Evolutionary conservation across 1,139 yeast genomes (phyloP).

Genomic region (Pichia sp.): DNA sequence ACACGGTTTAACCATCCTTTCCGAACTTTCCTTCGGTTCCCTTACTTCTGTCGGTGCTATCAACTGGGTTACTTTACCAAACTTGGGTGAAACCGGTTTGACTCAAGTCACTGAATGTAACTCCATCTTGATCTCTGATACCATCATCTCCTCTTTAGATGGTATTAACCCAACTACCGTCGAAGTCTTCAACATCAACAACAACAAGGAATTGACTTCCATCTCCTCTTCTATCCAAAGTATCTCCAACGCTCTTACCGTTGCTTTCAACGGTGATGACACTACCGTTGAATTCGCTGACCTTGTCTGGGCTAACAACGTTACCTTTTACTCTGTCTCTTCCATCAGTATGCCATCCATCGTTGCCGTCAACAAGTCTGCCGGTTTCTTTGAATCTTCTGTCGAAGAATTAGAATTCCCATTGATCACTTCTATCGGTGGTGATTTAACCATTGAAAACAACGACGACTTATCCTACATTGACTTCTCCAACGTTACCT

Average conservation of each 20-base stretch:
- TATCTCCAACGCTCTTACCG: conserved; percentile 71
- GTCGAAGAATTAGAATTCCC: conserved; percentile 58
- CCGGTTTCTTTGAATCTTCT: conserved; percentile 69
- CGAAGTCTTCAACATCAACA: conserved; percentile 81
- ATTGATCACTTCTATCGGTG: conserved; percentile 64
- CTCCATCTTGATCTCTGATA: conserved; percentile 77
- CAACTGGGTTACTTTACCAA: conserved; percentile 81
- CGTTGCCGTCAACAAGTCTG: conserved; percentile 71
- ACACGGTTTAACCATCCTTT: conserved; percentile 63
- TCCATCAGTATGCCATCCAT: conserved; percentile 70
- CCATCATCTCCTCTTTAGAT: conserved; percentile 71
- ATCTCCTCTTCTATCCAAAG: conserved; percentile 71
- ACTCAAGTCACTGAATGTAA: conserved; percentile 77
- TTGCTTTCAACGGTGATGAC: conserved; percentile 81
- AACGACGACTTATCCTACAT: conserved; percentile 71
- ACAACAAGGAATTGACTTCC: conserved; percentile 70
- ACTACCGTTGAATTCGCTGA: conserved; percentile 67
- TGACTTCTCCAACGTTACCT: conserved; percentile 66
- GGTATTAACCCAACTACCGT: conserved; percentile 80
- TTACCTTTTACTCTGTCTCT: conserved; percentile 76
- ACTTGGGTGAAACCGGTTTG: conserved; percentile 67
- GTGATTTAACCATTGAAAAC: conserved; percentile 71
- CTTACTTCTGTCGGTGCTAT: conserved; percentile 81
- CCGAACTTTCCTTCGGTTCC: conserved; percentile 70
- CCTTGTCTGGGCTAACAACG: conserved; percentile 80